These are phyloP conservation scores for Pseudocercospora crystallina DNA, from an alignment of 2,329 filamentous ascomycete species.

Conservation along the genomic window DNA sequence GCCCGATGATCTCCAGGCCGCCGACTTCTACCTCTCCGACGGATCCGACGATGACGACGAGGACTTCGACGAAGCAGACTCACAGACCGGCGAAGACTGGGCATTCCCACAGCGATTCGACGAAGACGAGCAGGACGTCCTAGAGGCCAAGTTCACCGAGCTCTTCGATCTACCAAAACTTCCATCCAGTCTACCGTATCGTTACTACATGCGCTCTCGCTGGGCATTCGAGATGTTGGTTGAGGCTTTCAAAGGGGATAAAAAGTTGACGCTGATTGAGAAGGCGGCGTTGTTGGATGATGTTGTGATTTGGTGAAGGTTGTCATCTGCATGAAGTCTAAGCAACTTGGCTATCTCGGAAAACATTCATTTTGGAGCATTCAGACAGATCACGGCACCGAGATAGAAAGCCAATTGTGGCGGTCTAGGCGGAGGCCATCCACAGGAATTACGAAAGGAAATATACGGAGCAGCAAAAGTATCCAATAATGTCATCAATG, in stretches of 20 bases:
- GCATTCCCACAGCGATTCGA: too few relatives aligned
- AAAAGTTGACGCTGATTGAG: not conserved
- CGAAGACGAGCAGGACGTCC: not conserved
- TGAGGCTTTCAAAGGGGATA: not conserved
- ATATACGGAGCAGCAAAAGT: not conserved
- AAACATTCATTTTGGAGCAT: too few relatives aligned
- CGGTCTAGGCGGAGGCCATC: too few relatives aligned
- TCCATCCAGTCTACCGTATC: not conserved
- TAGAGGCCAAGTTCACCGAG: not conserved
- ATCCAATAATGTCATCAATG: not conserved
- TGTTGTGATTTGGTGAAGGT: too few relatives aligned
- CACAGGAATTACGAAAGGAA: too few relatives aligned
- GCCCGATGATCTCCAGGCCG: too few relatives aligned
- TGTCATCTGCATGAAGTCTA: too few relatives aligned
- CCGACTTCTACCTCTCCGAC: too few relatives aligned
- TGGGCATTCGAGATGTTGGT: not conserved
- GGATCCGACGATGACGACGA: not conserved
- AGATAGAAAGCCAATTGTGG: too few relatives aligned
- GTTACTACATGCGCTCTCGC: not conserved
- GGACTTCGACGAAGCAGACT: not conserved
- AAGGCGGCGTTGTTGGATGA: not conserved
- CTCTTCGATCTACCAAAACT: not conserved
- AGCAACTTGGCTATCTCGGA: too few relatives aligned
- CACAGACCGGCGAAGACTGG: too few relatives aligned
- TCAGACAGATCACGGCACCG: too few relatives aligned